Percentiles rank a stretch among this genome's conserved stretches.
phyloP scores from a whole-genome alignment of 2,329 filamentous ascomycete genomes.

The Septoria petroselini region DNA sequence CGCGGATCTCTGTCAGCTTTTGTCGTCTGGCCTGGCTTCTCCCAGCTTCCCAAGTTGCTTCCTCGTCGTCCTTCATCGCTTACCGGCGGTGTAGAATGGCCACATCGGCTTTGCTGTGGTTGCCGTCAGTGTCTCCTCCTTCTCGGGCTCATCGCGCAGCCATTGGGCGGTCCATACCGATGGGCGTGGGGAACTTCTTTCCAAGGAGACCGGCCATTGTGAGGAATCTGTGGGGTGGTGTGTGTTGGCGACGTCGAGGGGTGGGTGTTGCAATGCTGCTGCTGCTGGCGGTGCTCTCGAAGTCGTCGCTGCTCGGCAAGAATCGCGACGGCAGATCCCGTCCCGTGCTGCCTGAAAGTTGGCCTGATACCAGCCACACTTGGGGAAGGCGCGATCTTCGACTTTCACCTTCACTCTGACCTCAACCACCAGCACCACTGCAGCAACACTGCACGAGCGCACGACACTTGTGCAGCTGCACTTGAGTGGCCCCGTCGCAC shows the following conservation, averaged over 20 bases:
- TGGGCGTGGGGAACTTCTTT: slow-evolving; percentile 51
- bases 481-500: slow-evolving; percentile 3
- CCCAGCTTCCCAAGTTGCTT: background rate
- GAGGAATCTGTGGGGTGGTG: slow-evolving; percentile 11
- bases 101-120: slow-evolving; percentile 77
- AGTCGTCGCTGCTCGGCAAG: slow-evolving; percentile 4
- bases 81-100: slow-evolving; percentile 95
- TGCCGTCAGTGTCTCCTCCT: slow-evolving; percentile 22
- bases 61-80: background rate
- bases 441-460: background rate
- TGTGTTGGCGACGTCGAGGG: background rate
- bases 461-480: background rate
- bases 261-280: slow-evolving; percentile 8
- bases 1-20: slow-evolving; percentile 22
- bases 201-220: slow-evolving; percentile 44
- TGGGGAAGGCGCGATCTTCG: background rate
- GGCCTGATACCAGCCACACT: background rate
- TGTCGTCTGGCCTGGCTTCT: background rate
- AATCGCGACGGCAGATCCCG: slow-evolving; percentile 2
- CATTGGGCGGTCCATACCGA: slow-evolving; percentile 43
- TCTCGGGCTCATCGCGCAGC: slow-evolving; percentile 6
- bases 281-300: slow-evolving; percentile 1
- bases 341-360: slow-evolving; percentile 1
- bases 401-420: background rate
- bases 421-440: background rate